Percentiles rank a stretch among this genome's conserved stretches.
Conservation (phyloP, 2,329 filamentous ascomycete genomes). For the Blastomyces parvus region DNA sequence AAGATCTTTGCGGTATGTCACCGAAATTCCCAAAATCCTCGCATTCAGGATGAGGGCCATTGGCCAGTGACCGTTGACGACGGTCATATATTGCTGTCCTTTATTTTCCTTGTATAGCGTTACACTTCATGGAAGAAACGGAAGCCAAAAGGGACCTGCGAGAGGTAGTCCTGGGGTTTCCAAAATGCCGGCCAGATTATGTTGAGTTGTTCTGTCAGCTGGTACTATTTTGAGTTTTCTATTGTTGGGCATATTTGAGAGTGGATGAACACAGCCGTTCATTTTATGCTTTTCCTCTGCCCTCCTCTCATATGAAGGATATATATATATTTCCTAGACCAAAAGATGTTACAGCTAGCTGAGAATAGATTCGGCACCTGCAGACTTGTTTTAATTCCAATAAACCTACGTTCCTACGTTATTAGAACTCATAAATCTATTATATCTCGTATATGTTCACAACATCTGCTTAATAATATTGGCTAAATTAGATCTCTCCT, state of each 20-base stretch:
- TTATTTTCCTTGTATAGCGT: neutral
- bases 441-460: too few species aligned
- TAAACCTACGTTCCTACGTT: too few species aligned
- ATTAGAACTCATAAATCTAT: neutral
- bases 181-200: neutral
- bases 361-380: neutral
- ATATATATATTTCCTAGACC: neutral
- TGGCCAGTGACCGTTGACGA: conserved; percentile 20
- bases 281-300: neutral
- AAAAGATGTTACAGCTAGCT: neutral
- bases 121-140: neutral
- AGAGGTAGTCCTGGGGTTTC: neutral
- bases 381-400: too few species aligned
- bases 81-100: neutral
- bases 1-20: conserved; percentile 13
- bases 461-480: neutral
- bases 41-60: conserved; percentile 24
- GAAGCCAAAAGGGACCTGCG: neutral
- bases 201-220: neutral
- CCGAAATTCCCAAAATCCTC: conserved; percentile 16
- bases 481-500: neutral
- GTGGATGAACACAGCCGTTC: neutral
- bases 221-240: neutral
- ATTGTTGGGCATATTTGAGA: neutral
- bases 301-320: neutral